Base-by-base conservation (phyloP, 345 rosid genomes). In the Sisymbrium irio region DNA sequence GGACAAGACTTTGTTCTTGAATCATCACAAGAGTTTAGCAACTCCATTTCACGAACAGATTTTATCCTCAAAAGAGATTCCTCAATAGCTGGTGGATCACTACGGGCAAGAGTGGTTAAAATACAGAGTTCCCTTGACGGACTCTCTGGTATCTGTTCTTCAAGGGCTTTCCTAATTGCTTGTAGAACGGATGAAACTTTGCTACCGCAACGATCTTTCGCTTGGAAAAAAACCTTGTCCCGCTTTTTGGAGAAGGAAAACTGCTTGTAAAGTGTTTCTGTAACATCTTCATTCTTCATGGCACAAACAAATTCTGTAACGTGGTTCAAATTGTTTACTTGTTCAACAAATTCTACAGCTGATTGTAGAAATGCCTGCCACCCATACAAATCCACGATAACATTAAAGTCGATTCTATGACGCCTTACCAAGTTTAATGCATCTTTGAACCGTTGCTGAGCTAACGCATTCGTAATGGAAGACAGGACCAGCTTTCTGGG, bases 61-160 rank as follows among this genome's bases (percentile, higher is more conserved):
- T 90, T 95, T 78, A 95, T 79, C 85, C 99, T 90, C 85, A 83
- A 73, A 65, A 95, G 83, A 78, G 97, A 92, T 75, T 86, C 94
- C 80, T 86, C 90, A 42, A 95, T 86, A 36, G 91, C 89, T 65
- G 99, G 98, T 62, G 96, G 99, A 41, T 92, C 89, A 77, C 91
- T 88, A 47, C 92, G 89, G 49, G 99, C 99, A 44, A 92, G 82
- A 54, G 99, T 92, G 28, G 99, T 92, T 80, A 95, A 66, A 83
- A 92, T 89, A 84, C 98, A 95, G 67, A 92, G 94, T 80, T 92
- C 99, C 83, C 96, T 85, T 42, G 88, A 84, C 37, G 99, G 89
- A 78, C 88, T 95, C 83, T 88, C 98, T 5, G 89, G 81, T 46
- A 92, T 80, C 41, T 83, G 83, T 68, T 85, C 90, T 84, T 83